Evolutionary conservation across 768 basidiomycete species (phyloP).

Genomic region (Suillus fuscotomentosus): DNA sequence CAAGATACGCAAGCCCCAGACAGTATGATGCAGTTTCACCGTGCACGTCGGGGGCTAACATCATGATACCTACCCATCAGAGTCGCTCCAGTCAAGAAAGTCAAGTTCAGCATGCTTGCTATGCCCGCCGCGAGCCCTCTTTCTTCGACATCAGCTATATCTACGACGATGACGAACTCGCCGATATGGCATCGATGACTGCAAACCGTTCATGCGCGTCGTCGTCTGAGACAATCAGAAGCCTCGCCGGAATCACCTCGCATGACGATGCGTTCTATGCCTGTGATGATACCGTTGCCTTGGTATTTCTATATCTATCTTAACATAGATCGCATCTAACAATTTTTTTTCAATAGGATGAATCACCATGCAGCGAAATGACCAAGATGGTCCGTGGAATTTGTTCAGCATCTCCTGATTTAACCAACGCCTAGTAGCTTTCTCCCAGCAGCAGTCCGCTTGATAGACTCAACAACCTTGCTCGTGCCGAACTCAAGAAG

Average conservation of each 20-base stretch:
- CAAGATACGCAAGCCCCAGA: conserved; percentile 18
- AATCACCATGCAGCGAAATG: conserved; percentile 10
- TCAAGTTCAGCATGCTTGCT: conserved; percentile 5
- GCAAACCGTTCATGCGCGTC: conserved; percentile 14
- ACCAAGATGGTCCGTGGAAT: conserved; percentile 26
- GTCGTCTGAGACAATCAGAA: conserved; percentile 3
- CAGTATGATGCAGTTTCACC: conserved; percentile 18
- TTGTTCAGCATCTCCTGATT: conserved; percentile 5
- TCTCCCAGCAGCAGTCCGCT: conserved; percentile 20
- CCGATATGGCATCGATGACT: not conserved
- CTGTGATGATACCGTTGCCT: conserved; percentile 6
- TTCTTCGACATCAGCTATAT: conserved; percentile 9
- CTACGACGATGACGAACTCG: conserved; percentile 20
- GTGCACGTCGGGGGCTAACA: not conserved
- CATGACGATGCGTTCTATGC: conserved; percentile 1
- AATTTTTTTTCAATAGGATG: conserved; percentile 12
- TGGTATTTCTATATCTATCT: conserved; percentile 14
- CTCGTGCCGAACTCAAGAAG: conserved; percentile 28
- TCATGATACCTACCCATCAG: conserved; percentile 6
- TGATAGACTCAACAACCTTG: conserved; percentile 28
- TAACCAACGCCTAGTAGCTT: conserved; percentile 14
- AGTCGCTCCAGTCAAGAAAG: conserved; percentile 17
- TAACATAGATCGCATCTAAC: conserved; percentile 4
- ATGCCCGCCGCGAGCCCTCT: conserved; percentile 11
- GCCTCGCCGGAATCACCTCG: not conserved